Evolutionary conservation across 75 land plant genomes (phyloP).

Genomic region (Isoetes taiwanensis): DNA sequence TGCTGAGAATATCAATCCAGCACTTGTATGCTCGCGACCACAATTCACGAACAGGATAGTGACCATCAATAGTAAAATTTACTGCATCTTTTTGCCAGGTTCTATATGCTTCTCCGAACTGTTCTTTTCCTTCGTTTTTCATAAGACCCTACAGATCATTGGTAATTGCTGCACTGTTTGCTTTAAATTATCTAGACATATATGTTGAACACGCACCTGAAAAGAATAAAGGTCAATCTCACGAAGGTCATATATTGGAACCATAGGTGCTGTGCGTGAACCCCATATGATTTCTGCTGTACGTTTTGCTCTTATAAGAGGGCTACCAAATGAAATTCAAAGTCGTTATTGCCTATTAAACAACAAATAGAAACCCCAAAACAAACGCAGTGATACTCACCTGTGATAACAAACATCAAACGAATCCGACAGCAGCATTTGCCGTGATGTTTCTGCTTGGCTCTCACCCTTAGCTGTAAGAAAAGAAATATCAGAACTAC

Average conservation of each 20-base stretch:
- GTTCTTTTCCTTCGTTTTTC: constrained; percentile 76
- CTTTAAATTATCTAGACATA: too few relatives aligned
- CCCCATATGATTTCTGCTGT: constrained; percentile 96
- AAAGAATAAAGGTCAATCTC: constrained; percentile 97
- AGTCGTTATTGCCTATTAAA: not conserved
- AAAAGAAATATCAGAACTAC: constrained; percentile 75
- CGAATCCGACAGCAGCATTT: constrained; percentile 65
- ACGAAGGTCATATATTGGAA: constrained; percentile 62
- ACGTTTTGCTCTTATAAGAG: constrained; percentile 66
- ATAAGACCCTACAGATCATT: constrained; percentile 82
- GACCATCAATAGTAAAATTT: constrained; percentile 82
- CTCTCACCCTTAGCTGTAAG: constrained; percentile 75
- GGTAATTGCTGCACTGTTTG: too few relatives aligned
- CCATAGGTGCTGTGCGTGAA: constrained; percentile 34
- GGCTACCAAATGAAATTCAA: constrained; percentile 32
- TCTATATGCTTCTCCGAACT: constrained; percentile 55
- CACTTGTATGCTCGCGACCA: constrained; percentile 77
- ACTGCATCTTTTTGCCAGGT: constrained; percentile 83
- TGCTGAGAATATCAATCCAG: constrained; percentile 63
- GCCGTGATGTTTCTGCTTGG: constrained; percentile 81
- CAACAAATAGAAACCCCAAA: not conserved
- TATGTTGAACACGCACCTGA: constrained; percentile 48
- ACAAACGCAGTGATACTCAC: constrained; percentile 11
- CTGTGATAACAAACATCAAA: constrained; percentile 85
- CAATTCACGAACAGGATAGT: constrained; percentile 88